A percentile compares a stretch with the other conserved stretches of the same genome.
Conservation (phyloP, 1,284 basidiomycete genomes). For the Singerocomus rubriflavus region DNA sequence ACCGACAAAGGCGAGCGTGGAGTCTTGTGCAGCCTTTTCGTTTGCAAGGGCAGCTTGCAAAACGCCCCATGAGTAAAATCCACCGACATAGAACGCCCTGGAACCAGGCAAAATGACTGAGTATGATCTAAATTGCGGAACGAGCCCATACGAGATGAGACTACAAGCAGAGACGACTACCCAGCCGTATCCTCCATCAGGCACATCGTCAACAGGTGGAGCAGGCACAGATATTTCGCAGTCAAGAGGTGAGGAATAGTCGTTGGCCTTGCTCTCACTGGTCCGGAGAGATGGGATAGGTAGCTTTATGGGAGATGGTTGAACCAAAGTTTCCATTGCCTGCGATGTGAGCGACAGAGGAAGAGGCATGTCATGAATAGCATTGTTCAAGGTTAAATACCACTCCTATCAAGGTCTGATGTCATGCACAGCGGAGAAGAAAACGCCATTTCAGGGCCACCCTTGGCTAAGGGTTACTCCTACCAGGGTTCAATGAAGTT, state of each 20-base stretch:
- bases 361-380: not conserved
- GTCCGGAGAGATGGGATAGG: not conserved
- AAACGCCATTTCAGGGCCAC: too few relatives aligned
- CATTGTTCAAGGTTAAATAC: conserved; percentile 5
- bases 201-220: conserved; percentile 7
- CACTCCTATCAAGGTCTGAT: not conserved
- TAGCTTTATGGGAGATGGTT: not conserved
- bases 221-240: not conserved
- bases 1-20: conserved; percentile 33
- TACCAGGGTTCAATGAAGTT: conserved; percentile 1
- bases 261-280: not conserved
- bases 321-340: not conserved
- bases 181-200: conserved; percentile 26
- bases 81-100: conserved; percentile 26
- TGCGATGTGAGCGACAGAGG: not conserved
- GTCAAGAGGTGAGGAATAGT: not conserved
- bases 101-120: not conserved
- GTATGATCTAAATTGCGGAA: not conserved
- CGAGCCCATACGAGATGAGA: conserved; percentile 22
- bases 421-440: too few relatives aligned
- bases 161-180: conserved; percentile 20
- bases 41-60: conserved; percentile 29
- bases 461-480: not conserved
- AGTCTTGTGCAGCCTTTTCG: conserved; percentile 22
- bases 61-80: conserved; percentile 32